These are phyloP conservation scores for Rhododendron griersonianum DNA, from an alignment of 148 eudicot species.

Conservation along the genomic window DNA sequence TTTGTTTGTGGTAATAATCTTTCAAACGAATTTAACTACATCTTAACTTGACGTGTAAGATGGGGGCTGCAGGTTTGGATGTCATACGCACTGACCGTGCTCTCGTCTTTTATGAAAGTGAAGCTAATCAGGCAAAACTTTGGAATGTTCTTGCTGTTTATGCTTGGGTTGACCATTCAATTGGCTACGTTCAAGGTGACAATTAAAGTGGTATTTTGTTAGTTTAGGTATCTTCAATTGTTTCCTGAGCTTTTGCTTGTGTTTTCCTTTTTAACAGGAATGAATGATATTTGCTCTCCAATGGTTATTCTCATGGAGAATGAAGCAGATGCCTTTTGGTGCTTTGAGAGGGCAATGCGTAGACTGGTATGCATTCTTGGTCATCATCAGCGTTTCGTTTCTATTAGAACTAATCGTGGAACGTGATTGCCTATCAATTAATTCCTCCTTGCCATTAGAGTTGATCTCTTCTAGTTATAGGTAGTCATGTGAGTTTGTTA, in stretches of 20 bases:
- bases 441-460: background rate
- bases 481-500: background rate
- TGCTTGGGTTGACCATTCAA: conserved; percentile 78
- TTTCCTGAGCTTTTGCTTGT: conserved; percentile 15
- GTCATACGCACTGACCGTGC: conserved; percentile 88
- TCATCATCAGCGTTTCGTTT: background rate
- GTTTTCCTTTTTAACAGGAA: conserved; percentile 39
- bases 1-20: background rate
- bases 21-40: background rate
- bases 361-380: conserved; percentile 59
- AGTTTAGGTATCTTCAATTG: background rate
- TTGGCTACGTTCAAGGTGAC: conserved; percentile 93
- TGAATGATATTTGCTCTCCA: conserved; percentile 95
- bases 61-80: conserved; percentile 65
- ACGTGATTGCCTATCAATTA: background rate
- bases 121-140: conserved; percentile 79
- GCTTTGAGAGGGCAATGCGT: conserved; percentile 95
- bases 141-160: conserved; percentile 84
- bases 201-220: background rate
- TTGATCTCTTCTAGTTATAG: background rate
- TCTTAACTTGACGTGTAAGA: background rate
- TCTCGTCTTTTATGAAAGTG: conserved; percentile 73
- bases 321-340: conserved; percentile 97
- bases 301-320: conserved; percentile 81
- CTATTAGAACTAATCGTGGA: background rate